These are phyloP conservation scores for Lepiota subincarnata DNA, from an alignment of 768 basidiomycete genomes.

Conservation along the genomic window DNA sequence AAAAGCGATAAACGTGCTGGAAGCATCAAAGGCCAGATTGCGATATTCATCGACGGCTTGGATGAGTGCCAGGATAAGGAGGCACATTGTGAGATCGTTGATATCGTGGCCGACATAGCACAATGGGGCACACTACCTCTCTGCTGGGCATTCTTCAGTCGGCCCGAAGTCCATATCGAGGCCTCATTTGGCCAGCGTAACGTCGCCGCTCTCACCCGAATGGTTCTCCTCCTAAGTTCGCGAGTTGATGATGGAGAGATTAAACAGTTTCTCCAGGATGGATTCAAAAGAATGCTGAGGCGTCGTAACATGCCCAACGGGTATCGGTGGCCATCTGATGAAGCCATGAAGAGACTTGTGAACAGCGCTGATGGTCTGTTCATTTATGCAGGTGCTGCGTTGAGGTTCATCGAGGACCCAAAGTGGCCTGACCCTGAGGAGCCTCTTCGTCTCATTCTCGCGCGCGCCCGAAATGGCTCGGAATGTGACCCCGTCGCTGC, in stretches of 20 bases:
- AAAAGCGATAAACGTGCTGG: background rate
- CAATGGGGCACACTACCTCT: background rate
- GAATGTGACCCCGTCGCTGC: too few relatives aligned
- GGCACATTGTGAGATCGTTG: constrained; percentile 1
- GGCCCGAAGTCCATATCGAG: constrained; percentile 1
- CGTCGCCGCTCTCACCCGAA: background rate
- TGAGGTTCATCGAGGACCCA: constrained; percentile 20
- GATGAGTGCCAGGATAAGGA: background rate
- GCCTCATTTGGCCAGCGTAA: background rate
- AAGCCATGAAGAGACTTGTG: constrained; percentile 13
- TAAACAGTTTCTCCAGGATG: constrained; percentile 1
- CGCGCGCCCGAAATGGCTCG: background rate
- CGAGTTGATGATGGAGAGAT: constrained; percentile 2
- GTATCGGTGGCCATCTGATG: constrained; percentile 12
- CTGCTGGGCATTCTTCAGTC: constrained; percentile 4
- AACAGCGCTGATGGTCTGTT: constrained; percentile 20
- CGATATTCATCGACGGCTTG: background rate
- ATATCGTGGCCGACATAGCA: background rate
- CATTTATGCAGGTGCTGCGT: constrained; percentile 23
- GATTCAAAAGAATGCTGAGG: constrained; percentile 2
- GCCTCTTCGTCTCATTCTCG: background rate
- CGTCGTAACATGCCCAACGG: background rate
- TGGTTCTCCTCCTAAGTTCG: background rate
- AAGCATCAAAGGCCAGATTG: background rate
- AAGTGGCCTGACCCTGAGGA: background rate